Evolutionary conservation across 1,139 yeast species (phyloP), one percentile per base, ranked within the genome.

Genomic region (Hyphopichia pseudoburtonii): DNA sequence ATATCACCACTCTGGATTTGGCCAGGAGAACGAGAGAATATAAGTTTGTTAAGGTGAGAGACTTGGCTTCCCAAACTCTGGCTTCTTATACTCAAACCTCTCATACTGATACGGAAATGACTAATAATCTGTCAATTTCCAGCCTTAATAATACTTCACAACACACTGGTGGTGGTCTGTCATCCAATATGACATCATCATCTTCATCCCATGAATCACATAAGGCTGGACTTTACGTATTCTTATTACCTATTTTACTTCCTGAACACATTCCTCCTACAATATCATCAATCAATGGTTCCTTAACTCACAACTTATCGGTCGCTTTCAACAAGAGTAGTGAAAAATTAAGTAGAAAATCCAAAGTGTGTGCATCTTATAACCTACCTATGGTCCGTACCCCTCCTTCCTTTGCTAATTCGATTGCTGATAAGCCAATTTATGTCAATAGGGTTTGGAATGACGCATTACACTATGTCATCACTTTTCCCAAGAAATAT

Each of bases 391-490:
- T 80, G 51, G 80, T 87, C 5, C 70, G 96, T 43, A 77, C 86
- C 0, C 96, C 96, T 1, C 96, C 96, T 1, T 76, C 81, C n/a
- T 74, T 76, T 47, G 87, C 89, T 1, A 70, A 80, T 27, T 78
- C 88, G 0, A 77, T 86, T 7, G 78, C 85, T 3, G 85, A 86
- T 54, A 86, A 85, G 51, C 95, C 96, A 0, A 78, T 89, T 21
- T 85, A 82, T 55, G 87, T 89, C 22, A 85, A 86, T 51, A 74
- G 92, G 40, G 73, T 82, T 3, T 89, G 96, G 96, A 85, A 83
- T 48, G 82, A 86, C 45, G 62, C 92, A 0, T 65, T 89, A 30
- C 85, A 82, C 42, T 89, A 89, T 58, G 86, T 86, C 47, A 76
- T 89, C 23, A 77, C 88, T 0, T 73, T 88, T 39, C 95, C 94